Base-by-base conservation (phyloP, 2,329 filamentous ascomycete genomes). In the Diaporthe velutina region DNA sequence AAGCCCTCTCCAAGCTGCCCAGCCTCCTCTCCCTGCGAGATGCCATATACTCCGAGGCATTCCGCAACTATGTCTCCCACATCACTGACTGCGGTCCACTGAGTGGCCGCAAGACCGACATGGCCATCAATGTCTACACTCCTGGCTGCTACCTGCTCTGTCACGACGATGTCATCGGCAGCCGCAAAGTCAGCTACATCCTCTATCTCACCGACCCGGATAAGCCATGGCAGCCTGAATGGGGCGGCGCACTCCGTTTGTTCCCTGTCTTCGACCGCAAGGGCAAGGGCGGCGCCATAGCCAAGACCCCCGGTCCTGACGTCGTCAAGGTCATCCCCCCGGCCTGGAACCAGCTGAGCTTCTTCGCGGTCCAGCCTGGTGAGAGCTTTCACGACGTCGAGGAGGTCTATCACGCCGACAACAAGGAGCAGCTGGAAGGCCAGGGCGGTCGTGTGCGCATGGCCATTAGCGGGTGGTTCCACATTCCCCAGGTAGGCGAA, bases 121-220 rank as follows among this genome's bases (percentile, higher is more conserved):
- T 99, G 95, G 97, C 97, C 75, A 98, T 99, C 88, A 99, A 99
- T 82, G 93, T 99, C 68, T 99, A 99, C 84, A 98, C 95, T 0
- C 96, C 97, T 7, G 96, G 97, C 54, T 98, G 96, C 82, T 98
- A 97, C 83, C 89, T 99, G 35, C 89, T 99, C 40, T 98, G 97
- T 85, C 97, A 99, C 81, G 97, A 99, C 87, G 97, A 99, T 85
- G 97, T 99, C 76, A 99, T 99, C 83, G 97, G 97, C n/a, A 98
- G 94, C 81, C 91, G 97, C 76, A 93, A 96, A 78, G 93, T 99
- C 80, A 98, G 96, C 88, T 99, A 98, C 84, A 99, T 99, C 78
- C 88, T 99, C 75, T 99, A 99, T 83, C 88, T 99, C 76, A 96
- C 95, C 19, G 95, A 98, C 81, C 97, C 97, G 5, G 96, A 98